Conservation (phyloP, 345 rosid genomes). For the Sonneratia alba region DNA sequence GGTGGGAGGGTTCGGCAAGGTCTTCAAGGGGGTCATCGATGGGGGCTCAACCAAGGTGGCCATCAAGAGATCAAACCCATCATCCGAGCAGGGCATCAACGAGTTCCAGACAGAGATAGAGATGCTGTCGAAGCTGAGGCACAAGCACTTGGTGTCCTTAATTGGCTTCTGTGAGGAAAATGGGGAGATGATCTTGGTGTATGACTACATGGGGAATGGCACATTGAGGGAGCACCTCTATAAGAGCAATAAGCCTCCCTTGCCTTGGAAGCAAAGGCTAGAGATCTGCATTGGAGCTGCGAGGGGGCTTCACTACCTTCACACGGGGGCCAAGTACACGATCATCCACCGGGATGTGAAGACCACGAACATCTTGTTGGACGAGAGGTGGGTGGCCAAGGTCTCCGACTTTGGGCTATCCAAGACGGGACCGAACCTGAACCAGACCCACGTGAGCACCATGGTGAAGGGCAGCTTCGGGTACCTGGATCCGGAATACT, state of each 20-base stretch:
- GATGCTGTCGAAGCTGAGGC: slow-evolving; percentile 61
- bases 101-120: slow-evolving; percentile 60
- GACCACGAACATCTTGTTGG: slow-evolving; percentile 57
- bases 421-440: slow-evolving; percentile 39
- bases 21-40: slow-evolving; percentile 42
- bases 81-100: slow-evolving; percentile 49
- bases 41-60: slow-evolving; percentile 36
- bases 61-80: slow-evolving; percentile 54
- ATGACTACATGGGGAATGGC: slow-evolving; percentile 58
- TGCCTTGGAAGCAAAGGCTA: slow-evolving; percentile 46
- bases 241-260: slow-evolving; percentile 20
- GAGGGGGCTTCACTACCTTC: slow-evolving; percentile 58
- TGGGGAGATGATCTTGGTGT: slow-evolving; percentile 54
- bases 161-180: slow-evolving; percentile 61
- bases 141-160: slow-evolving; percentile 55
- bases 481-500: slow-evolving; percentile 61
- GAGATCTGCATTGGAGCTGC: slow-evolving; percentile 67
- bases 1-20: slow-evolving; percentile 66
- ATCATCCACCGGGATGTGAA: slow-evolving; percentile 67
- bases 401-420: slow-evolving; percentile 65
- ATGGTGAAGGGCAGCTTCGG: slow-evolving; percentile 64
- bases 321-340: slow-evolving; percentile 41
- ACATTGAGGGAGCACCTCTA: slow-evolving; percentile 51
- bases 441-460: slow-evolving; percentile 48
- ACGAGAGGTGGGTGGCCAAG: slow-evolving; percentile 59